Base-by-base conservation (phyloP, 495 filamentous ascomycete genomes). In the Neurospora sp. region DNA sequence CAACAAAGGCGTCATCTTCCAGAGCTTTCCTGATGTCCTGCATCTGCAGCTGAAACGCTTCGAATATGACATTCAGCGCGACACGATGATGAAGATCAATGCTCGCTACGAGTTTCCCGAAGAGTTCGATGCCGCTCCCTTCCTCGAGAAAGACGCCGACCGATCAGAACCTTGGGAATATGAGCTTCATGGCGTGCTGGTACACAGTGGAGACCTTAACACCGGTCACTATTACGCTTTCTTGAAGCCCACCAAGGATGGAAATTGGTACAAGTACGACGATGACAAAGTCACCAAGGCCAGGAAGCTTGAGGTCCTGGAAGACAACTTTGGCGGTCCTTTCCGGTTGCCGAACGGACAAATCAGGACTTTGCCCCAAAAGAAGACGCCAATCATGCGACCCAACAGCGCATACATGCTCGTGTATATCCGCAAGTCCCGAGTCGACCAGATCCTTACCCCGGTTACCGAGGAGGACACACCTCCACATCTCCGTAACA, bases 211-310 rank as follows among this genome's bases (percentile, higher is more conserved):
- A 69, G 96, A 98, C 77, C 86, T 97, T 45, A 97, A 98, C 81
- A 94, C 96, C 15, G 96, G 96, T n/a, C 96, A 99, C 81, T 99
- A 99, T 82, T 99, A 98, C 80, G 96, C 96, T 2, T 99, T 97
- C 82, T 80, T 99, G 74, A 98, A 96, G 80, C 96, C 96, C 0
- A 89, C 89, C 73, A 94, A 96, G 79, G 93, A 96, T 73, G 94
- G 94, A 34, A 88, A 91, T 81, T 99, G 97, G 87, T 98, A 96
- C 85, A 96, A 92, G 76, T 99, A 97, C 75, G 96, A 99, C 77
- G 96, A 99, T 75, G 96, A 99, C 79, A 89, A 94, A 70, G 96
- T 99, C 43, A 98, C 94, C 39, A 92, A 92, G 74, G 95, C 94
- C 28, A 97, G 94, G 5, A 91, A 92, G 80, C 91, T 92, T 72